These are phyloP conservation scores for Neonectria faginata DNA, from an alignment of 2,329 filamentous ascomycete genomes.

Conservation along the genomic window DNA sequence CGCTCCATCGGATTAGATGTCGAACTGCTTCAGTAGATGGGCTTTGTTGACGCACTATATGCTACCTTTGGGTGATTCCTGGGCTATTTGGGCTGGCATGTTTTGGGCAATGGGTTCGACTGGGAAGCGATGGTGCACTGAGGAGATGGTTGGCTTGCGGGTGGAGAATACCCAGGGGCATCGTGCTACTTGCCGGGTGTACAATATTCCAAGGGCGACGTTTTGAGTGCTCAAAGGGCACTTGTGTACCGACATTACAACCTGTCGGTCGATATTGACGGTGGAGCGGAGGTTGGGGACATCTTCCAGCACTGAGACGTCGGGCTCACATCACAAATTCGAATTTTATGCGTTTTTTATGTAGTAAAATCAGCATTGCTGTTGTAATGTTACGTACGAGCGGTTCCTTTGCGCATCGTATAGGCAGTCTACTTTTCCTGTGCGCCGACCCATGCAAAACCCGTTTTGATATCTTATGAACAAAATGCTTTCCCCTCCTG, in stretches of 20 bases:
- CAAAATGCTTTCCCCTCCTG: neutral
- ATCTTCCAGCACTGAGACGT: neutral
- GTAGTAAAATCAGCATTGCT: constrained; percentile 3
- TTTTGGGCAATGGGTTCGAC: constrained; percentile 39
- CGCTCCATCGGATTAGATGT: constrained; percentile 98
- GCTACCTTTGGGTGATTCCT: constrained; percentile 42
- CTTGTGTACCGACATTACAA: constrained; percentile 35
- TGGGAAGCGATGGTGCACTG: constrained; percentile 36
- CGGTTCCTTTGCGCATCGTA: neutral
- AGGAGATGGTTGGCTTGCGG: constrained; percentile 36
- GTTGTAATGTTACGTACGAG: constrained; percentile 8
- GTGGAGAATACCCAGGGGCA: constrained; percentile 34
- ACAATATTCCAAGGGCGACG: constrained; percentile 35
- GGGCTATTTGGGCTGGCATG: constrained; percentile 45
- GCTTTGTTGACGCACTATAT: constrained; percentile 32
- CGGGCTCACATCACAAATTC: constrained; percentile 10
- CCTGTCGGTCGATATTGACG: constrained; percentile 32
- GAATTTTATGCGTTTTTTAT: constrained; percentile 12
- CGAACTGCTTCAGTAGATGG: constrained; percentile 68
- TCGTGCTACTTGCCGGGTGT: constrained; percentile 37
- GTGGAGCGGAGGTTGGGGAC: constrained; percentile 16
- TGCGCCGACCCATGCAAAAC: constrained; percentile 43
- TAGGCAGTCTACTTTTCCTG: constrained; percentile 21
- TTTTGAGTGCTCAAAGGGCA: constrained; percentile 35
- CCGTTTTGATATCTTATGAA: constrained; percentile 17